Evolutionary conservation across 164 flowering plant species (phyloP), one percentile per base, ranked within the genome.

Genomic region (Protea cynaroides): DNA sequence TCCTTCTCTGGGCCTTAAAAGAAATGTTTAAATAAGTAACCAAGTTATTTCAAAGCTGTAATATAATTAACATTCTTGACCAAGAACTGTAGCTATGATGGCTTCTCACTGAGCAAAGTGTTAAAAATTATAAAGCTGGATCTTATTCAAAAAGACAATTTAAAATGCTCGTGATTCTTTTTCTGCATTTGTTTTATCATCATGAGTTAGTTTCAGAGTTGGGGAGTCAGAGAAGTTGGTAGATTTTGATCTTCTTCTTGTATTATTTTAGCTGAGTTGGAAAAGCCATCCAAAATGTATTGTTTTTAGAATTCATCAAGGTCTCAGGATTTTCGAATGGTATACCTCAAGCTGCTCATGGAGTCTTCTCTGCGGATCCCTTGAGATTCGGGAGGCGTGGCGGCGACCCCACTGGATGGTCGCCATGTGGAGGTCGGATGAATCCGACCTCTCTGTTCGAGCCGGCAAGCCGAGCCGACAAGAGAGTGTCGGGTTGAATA

Each of bases 281-380:
- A 44, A 14, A 44, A 23, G 25, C 12, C 25, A 4, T n/a, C 18
- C 11, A 36, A 58, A 23, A 12, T 14, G 29, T 43, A 29, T 19
- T 59, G 25, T 3, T 5, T 40, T 22, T 43, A 1, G 52, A 23
- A 58, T 36, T 11, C 22, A 0, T 13, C 14, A 60, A 44, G 36
- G 40, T 60, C 51, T 22, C 13, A 4, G 19, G 40, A 60, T 22
- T 60, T 43, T 22, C 56, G 4, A 0, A 11, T 40, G 43, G 22
- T 50, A 59, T 81, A 92, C 98, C 96, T 93, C 98, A 50, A 90
- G 94, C 76, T 93, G 97, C 66, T 93, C 97, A 64, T 90, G 90
- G 57, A 93, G 81, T 71, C 89, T 81, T 87, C 86, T 78, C 76
- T 93, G 97, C 62, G n/a, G n/a, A n/a, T n/a, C n/a, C n/a, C n/a